Evolutionary conservation across 331 rosid genomes (phyloP), one percentile per base, ranked within the genome.

Genomic region (Telfairia occidentalis): DNA sequence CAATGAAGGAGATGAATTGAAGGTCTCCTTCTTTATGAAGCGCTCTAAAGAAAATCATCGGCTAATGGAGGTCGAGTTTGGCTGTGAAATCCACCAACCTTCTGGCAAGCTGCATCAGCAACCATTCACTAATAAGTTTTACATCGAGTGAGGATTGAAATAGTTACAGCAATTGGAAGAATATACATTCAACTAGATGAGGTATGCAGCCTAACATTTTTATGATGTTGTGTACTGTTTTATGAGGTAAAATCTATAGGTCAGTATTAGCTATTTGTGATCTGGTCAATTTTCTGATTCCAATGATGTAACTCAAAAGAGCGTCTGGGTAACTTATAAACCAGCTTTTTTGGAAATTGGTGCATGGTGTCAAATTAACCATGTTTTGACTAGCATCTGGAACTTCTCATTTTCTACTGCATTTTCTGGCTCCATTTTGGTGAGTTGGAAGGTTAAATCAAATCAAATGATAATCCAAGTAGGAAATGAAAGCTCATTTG

Each of bases 21-120:
- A 13, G 77, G 80, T 82, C 79, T 87, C 88, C 78, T 87, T 95
- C 88, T 84, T 85, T 24, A 95, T 95, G 97, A 84, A 64, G 76
- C 99, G 97, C 67, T 86, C 90, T 0, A 88, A 86, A 86, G 96
- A 86, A 85, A 95, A 95, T 86, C 97, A 95, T 84, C 90, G 99
- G 40, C 78, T 95, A 40, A 88, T 95, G 99, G 99, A 95, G 84
- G 92, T 85, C 83, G 99, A 95, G 71, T 86, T 95, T 72, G 85
- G 84, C 58, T 88, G 90, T 84, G 97, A 86, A 74, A 77, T 90
- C 77, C 83, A 49, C 84, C 89, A 87, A 77, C 32, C 61, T 26
- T 78, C 96, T 52, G 93, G 92, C 78, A 80, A 86, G 75, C 82
- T 54, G 52, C 85, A 87, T 76, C 88, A 85, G 0, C 88, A 85